Conservation (phyloP, 805 yeast species). For the Candida tibetensis region DNA sequence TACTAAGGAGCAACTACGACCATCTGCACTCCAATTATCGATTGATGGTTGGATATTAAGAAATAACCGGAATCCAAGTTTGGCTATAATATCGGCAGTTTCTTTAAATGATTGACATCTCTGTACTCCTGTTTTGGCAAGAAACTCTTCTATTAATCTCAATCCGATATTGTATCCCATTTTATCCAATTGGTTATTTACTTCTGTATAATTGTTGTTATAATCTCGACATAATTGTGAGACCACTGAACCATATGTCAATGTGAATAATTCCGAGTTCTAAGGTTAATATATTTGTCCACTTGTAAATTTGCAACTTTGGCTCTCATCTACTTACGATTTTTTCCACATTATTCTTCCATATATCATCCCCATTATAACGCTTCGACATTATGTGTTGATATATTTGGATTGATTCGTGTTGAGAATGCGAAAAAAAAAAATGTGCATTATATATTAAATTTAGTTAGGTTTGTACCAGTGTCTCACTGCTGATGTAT, state of each 20-base stretch:
- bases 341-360: conserved; percentile 87
- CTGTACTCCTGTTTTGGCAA: conserved; percentile 82
- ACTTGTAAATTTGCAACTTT: no score
- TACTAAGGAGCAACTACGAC: conserved; percentile 68
- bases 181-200: conserved; percentile 77
- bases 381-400: conserved; percentile 24
- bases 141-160: conserved; percentile 85
- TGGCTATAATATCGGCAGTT: conserved; percentile 82
- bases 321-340: conserved; percentile 49
- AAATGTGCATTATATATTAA: no score
- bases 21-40: conserved; percentile 73
- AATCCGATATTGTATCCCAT: conserved; percentile 97
- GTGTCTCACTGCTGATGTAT: no score
- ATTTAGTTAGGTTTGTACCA: no score
- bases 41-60: conserved; percentile 76
- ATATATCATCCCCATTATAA: conserved; percentile 76
- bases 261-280: conserved; percentile 91
- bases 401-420: no score
- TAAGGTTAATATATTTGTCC: no score
- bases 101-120: conserved; percentile 78
- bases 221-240: conserved; percentile 86
- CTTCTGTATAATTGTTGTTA: conserved; percentile 69
- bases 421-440: no score
- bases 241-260: conserved; percentile 92
- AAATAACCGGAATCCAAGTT: conserved; percentile 88